Percentiles rank a stretch among this genome's conserved stretches.
These are phyloP conservation scores for Chalciporus sphaerocephalus DNA, from an alignment of 768 basidiomycete genomes.

Conservation along the genomic window DNA sequence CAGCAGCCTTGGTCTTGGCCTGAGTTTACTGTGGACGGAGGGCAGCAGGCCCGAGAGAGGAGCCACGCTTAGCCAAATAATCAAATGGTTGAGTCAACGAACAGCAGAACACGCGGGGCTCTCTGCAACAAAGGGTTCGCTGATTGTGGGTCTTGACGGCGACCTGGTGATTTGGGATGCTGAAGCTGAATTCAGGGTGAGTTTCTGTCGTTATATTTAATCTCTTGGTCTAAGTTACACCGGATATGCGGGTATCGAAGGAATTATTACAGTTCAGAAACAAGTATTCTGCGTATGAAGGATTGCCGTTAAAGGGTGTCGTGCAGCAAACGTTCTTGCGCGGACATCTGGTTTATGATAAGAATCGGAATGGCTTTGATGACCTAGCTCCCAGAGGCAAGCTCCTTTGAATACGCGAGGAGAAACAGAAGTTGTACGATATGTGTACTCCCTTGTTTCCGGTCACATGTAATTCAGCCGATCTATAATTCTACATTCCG, in stretches of 20 bases:
- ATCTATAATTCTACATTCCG: too few species aligned
- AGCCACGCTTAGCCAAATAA: slow-evolving; percentile 53
- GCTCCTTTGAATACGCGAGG: slow-evolving; percentile 31
- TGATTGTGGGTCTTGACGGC: slow-evolving; percentile 74
- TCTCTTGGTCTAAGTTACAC: slow-evolving; percentile 6
- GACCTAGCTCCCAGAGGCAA: slow-evolving; percentile 34
- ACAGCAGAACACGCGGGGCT: slow-evolving; percentile 82
- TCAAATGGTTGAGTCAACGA: slow-evolving; percentile 70
- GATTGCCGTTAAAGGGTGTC: slow-evolving; percentile 61
- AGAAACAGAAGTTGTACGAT: too few species aligned
- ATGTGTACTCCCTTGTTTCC: too few species aligned
- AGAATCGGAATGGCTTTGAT: slow-evolving; percentile 32
- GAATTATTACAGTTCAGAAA: slow-evolving; percentile 85
- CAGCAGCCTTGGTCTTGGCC: slow-evolving; percentile 82
- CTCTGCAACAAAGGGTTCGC: slow-evolving; percentile 60
- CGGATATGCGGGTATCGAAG: slow-evolving; percentile 56
- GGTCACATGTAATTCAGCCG: too few species aligned
- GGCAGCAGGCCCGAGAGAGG: slow-evolving; percentile 48
- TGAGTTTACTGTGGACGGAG: slow-evolving; percentile 89
- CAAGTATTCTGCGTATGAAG: slow-evolving; percentile 88
- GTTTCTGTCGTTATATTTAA: slow-evolving; percentile 2
- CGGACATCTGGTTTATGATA: slow-evolving; percentile 64
- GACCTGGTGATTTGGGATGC: slow-evolving; percentile 88
- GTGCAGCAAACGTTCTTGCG: slow-evolving; percentile 79
- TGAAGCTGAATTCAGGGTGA: slow-evolving; percentile 40